Evolutionary conservation across 139 green algal genomes (phyloP), one percentile per base, ranked within the genome.

Genomic region (Yamagishiella unicocca): DNA sequence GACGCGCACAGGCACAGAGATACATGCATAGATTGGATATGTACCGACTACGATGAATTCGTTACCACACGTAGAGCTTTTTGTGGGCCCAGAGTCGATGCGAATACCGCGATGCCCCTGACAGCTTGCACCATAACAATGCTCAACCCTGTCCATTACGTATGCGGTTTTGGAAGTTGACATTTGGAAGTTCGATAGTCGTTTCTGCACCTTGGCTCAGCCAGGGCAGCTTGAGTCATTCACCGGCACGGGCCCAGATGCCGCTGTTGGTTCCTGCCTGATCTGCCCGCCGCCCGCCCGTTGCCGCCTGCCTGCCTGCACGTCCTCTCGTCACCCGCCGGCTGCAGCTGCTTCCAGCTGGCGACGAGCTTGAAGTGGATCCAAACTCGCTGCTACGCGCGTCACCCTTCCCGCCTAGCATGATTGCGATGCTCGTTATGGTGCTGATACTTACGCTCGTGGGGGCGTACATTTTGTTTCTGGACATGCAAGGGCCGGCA

Each of bases 401-500:
- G 7, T 64, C 79, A 8, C 61, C 61, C 42, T 75, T 85, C 61
- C 38, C 61, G 31, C 58, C 79, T 14, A 24, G 40, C 9, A 29
- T 76, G 1, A 19, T 75, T 10, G 61, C 42, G 9, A 64, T 42
- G 0, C 40, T 85, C 14, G 42, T 55, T 7, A 8, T 85, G 10
- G 61, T 85, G 40, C 6, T 43, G 42, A 14, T 62, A 42, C 79
- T 85, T n/a, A 85, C 79, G 12, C 6, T 43, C 0, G 14, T 85
- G 12, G 79, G 61, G 2, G 79, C 40, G 2, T 75, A 76, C 42
- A 4, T 85, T 4, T 42, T 85, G 61, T 85, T 37, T 24, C 29
- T 72, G 19, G 79, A 85, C 61, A 72, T 85, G 58, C 40, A 64
- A 22, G n/a, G 19, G 17, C 79, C 40, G n/a, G 17, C 21, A 42